phyloP scores from a whole-genome alignment of 2,329 filamentous ascomycete genomes.

The Alternaria alternata region DNA sequence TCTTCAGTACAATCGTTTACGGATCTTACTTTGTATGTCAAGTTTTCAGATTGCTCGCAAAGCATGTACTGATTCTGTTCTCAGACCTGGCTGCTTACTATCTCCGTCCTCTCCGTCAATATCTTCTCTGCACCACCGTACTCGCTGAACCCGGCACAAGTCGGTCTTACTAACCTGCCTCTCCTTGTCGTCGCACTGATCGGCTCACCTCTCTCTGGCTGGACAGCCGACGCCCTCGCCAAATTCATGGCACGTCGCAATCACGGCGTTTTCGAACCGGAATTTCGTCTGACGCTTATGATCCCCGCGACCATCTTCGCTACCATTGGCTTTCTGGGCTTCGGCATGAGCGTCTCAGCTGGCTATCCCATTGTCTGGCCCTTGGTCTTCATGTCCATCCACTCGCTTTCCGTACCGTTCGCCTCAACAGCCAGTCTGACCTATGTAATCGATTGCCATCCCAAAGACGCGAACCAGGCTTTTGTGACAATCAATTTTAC shows the following conservation, averaged over 20 bases:
- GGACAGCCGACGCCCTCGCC: conserved; percentile 76
- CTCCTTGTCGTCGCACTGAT: conserved; percentile 82
- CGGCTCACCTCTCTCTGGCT: conserved; percentile 77
- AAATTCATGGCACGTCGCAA: conserved; percentile 77
- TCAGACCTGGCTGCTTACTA: conserved; percentile 81
- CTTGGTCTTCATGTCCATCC: conserved; percentile 49
- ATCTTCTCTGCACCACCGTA: conserved; percentile 83
- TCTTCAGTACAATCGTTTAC: conserved; percentile 83
- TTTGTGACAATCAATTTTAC: conserved; percentile 55
- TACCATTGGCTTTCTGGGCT: conserved; percentile 53
- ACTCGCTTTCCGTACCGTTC: conserved; percentile 50
- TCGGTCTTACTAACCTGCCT: conserved; percentile 78
- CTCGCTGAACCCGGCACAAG: conserved; percentile 81
- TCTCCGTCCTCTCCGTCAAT: conserved; percentile 83
- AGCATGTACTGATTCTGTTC: neutral
- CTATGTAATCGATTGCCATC: conserved; percentile 55
- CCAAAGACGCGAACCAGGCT: conserved; percentile 51
- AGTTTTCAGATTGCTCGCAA: neutral
- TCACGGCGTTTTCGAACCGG: conserved; percentile 85
- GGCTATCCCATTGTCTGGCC: conserved; percentile 39
- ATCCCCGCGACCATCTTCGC: conserved; percentile 42
- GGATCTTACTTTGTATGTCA: conserved; percentile 73
- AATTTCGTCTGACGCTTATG: conserved; percentile 69
- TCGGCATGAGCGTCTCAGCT: conserved; percentile 48
- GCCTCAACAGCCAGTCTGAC: conserved; percentile 50